Evolutionary conservation across 1,139 yeast species (phyloP).

Genomic region (Yamadazyma mexicana): DNA sequence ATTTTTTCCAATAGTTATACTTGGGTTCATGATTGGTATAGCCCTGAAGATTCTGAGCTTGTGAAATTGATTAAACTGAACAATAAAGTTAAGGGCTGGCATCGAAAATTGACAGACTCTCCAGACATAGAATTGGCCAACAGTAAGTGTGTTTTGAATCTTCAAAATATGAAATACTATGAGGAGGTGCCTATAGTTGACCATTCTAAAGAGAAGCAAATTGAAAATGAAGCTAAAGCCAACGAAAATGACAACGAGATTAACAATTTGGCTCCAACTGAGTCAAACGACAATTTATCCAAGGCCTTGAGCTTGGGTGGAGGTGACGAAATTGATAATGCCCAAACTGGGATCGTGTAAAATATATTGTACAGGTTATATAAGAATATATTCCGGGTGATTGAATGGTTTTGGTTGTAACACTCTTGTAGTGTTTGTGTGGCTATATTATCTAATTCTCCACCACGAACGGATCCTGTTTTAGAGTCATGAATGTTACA

Average conservation of each 20-base stretch:
- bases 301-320: conserved; percentile 1
- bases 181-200: conserved; percentile 18
- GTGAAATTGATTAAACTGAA: conserved; percentile 11
- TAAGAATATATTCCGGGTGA: not conserved
- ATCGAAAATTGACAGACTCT: conserved; percentile 22
- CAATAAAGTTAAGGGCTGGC: conserved; percentile 42
- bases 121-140: conserved; percentile 16
- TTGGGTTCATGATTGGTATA: conserved; percentile 47
- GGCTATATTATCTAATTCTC: too few species aligned
- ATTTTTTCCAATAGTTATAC: conserved; percentile 3
- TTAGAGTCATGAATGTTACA: conserved; percentile 3
- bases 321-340: conserved; percentile 6
- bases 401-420: not conserved
- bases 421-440: not conserved
- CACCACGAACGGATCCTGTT: not conserved
- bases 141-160: conserved; percentile 29
- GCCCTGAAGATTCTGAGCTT: conserved; percentile 23
- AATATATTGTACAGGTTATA: too few species aligned
- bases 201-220: conserved; percentile 12
- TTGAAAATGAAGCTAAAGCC: conserved; percentile 6
- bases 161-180: conserved; percentile 29
- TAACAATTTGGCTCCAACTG: not conserved
- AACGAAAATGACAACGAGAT: not conserved
- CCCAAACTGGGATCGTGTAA: not conserved
- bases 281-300: not conserved